Percentiles rank a stretch among this genome's conserved stretches.
These are phyloP conservation scores for Penicillium oxalicum DNA, from an alignment of 2,329 filamentous ascomycete species.

Conservation along the genomic window DNA sequence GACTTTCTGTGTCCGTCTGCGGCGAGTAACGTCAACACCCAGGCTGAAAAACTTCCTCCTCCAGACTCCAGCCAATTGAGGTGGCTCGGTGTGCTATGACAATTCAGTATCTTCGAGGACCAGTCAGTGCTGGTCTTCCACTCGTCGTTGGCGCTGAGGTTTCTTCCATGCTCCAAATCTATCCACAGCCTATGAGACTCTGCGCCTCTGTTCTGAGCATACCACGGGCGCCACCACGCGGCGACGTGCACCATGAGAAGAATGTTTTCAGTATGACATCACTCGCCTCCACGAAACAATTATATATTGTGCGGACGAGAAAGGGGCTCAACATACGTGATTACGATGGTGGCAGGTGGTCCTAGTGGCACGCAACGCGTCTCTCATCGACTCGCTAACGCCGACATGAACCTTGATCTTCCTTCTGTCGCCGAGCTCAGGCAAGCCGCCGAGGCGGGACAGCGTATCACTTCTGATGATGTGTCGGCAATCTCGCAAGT, in stretches of 20 bases:
- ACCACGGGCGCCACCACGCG: conserved; percentile 14
- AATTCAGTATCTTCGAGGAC: no score
- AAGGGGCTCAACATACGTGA: neutral
- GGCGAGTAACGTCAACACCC: no score
- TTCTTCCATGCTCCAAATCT: no score
- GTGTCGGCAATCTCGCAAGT: conserved; percentile 29
- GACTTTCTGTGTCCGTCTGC: no score
- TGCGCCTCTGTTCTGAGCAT: no score
- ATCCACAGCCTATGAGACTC: no score
- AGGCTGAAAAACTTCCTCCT: no score
- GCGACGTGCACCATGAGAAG: conserved; percentile 7
- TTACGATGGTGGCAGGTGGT: neutral
- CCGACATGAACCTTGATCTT: conserved; percentile 20
- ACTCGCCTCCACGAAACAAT: conserved; percentile 10
- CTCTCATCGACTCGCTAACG: neutral
- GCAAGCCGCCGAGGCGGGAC: conserved; percentile 26
- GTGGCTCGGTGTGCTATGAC: no score
- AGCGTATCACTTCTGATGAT: conserved; percentile 30
- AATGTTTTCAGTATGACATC: conserved; percentile 26
- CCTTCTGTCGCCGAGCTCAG: conserved; percentile 28
- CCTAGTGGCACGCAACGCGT: neutral
- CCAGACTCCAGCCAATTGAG: no score
- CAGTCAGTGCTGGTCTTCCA: no score
- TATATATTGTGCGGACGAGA: conserved; percentile 2
- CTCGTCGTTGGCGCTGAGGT: no score